Base-by-base conservation (phyloP, 2,329 filamentous ascomycete genomes). In the Colletotrichum lentis region DNA sequence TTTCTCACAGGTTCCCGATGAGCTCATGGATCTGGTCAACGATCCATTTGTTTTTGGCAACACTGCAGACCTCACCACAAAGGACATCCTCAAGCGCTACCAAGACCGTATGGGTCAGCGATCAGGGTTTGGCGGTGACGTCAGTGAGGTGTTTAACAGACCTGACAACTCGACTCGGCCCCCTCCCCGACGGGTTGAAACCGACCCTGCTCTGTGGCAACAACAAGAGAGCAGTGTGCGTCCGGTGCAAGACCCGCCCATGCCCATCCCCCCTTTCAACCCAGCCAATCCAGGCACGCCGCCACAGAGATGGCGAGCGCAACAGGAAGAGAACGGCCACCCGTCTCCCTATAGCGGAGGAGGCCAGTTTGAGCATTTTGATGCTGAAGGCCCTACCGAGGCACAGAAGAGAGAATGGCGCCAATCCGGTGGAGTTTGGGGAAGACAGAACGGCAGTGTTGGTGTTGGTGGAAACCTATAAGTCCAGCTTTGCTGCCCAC, bases 81-180 rank as follows among this genome's bases (percentile, higher is more conserved):
- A 99, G 79, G 96, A 99, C 75, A 98, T 99, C 62, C 85, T 99
- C 59, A 97, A 95, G 77, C 89, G 93, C 64, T 97, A 96, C 79
- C 94, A 94, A 57, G 93, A 97, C 75, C 90, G 96, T 70, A 80
- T 81, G 63, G 83, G 84, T 7, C 81, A 84, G 50, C 80, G 89
- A 80, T 80, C 91, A 82, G 81, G 86, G n/a, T 43, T 43, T 81
- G 80, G 83, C 81, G 80, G 83, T 79, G 87, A 88, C 79, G 80
- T 85, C 74, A 80, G 84, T 77, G 84, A 88, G 76, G 81, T 85
- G 77, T 81, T 84, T 76, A 81, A 84, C 78, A 82, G 85, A 78
- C 83, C 83, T 77, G 86, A 87, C 78, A 83, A 91, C 80, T 79
- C 84, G 75, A 84, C 76, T 60, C 81, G 83, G 60, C 86, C 83